phyloP scores from a whole-genome alignment of 1,139 yeast genomes.

The Geotrichum fermentans region DNA sequence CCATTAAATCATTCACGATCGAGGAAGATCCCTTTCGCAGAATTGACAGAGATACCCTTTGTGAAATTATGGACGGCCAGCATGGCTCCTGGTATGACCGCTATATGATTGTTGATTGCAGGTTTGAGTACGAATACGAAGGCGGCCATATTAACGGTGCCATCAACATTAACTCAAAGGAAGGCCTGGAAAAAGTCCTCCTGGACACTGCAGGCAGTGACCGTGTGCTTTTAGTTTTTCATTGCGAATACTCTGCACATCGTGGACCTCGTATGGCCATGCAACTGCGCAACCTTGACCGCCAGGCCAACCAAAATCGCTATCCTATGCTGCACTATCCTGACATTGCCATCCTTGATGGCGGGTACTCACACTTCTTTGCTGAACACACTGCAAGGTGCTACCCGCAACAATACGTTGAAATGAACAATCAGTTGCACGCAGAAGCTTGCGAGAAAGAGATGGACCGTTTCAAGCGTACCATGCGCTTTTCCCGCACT shows the following conservation, averaged over 20 bases:
- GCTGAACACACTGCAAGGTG: conserved; percentile 53
- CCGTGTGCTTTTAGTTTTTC: conserved; percentile 63
- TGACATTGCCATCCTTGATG: conserved; percentile 80
- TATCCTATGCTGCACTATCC: conserved; percentile 85
- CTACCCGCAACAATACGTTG: conserved; percentile 72
- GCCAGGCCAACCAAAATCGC: conserved; percentile 62
- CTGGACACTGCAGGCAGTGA: conserved; percentile 29
- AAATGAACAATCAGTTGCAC: conserved; percentile 76
- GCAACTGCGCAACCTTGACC: conserved; percentile 77
- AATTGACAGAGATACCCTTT: conserved; percentile 61
- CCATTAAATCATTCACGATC: conserved; percentile 36
- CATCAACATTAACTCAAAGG: conserved; percentile 66
- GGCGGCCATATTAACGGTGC: conserved; percentile 94
- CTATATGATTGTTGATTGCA: conserved; percentile 69
- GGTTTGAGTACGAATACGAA: conserved; percentile 83
- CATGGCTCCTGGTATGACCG: conserved; percentile 55
- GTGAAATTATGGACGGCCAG: conserved; percentile 56
- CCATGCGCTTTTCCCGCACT: conserved; percentile 17
- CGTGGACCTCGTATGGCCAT: conserved; percentile 92
- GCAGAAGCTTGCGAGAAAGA: conserved; percentile 65
- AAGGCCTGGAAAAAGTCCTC: conserved; percentile 52
- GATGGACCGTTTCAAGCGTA: conserved; percentile 59
- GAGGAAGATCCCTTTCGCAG: conserved; percentile 70
- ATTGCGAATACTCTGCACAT: conserved; percentile 89
- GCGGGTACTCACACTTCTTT: conserved; percentile 82